These are phyloP conservation scores for Keithomyces neogunnii DNA, from an alignment of 2,329 filamentous ascomycete genomes.

Conservation along the genomic window DNA sequence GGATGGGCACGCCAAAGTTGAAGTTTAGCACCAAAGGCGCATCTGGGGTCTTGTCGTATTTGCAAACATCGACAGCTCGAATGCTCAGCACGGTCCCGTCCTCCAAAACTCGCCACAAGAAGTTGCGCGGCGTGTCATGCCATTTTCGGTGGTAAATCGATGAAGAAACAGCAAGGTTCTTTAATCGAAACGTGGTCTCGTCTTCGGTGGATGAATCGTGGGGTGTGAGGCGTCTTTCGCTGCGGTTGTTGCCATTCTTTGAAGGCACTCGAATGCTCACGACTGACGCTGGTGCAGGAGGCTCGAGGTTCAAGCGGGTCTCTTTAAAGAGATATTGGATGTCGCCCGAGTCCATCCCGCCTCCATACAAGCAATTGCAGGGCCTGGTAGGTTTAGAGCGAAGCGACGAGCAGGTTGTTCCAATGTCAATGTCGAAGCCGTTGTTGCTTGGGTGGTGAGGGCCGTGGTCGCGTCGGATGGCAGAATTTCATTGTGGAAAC, in stretches of 20 bases:
- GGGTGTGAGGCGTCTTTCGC: slow-evolving; percentile 27
- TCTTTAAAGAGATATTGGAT: slow-evolving; percentile 72
- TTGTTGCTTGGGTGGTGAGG: slow-evolving; percentile 8
- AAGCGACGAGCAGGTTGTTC: not conserved
- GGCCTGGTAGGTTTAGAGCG: not conserved
- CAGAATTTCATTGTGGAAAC: slow-evolving; percentile 23
- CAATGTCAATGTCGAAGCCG: slow-evolving; percentile 2
- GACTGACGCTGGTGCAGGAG: slow-evolving; percentile 57
- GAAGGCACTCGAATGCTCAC: slow-evolving; percentile 62
- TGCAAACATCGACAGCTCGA: slow-evolving; percentile 73
- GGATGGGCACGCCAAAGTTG: slow-evolving; percentile 64
- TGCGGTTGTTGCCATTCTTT: slow-evolving; percentile 35
- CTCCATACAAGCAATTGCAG: slow-evolving; percentile 42
- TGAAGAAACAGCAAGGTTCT: slow-evolving; percentile 66
- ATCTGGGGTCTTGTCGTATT: slow-evolving; percentile 55
- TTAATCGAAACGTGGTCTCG: slow-evolving; percentile 63
- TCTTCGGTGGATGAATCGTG: slow-evolving; percentile 45
- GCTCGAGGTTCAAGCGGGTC: slow-evolving; percentile 75
- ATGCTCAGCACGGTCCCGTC: slow-evolving; percentile 74
- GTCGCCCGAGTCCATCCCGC: slow-evolving; percentile 57
- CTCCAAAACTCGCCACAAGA: slow-evolving; percentile 85
- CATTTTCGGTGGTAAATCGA: slow-evolving; percentile 78
- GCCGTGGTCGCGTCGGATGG: slow-evolving; percentile 20
- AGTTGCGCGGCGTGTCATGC: slow-evolving; percentile 69
- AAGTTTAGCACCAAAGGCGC: slow-evolving; percentile 70